Percentiles rank a stretch among this genome's conserved stretches.
Evolutionary conservation across 176 grass and related monocot species (phyloP).

Genomic region (Tuctoria greenei): DNA sequence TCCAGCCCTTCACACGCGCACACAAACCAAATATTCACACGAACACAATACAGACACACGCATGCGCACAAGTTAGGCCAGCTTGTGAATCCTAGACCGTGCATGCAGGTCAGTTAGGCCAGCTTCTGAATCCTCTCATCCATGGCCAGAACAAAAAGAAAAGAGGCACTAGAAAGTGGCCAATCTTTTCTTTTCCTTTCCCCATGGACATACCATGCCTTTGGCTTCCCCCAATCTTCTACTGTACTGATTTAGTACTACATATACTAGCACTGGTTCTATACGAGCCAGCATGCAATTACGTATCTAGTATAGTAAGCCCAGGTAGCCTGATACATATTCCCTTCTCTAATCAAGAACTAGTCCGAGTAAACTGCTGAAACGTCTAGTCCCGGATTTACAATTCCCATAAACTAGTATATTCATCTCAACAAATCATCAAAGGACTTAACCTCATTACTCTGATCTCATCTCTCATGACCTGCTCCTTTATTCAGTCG

Average conservation of each 20-base stretch:
- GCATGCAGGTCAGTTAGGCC: background rate
- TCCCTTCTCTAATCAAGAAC: background rate
- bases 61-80: constrained; percentile 19
- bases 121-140: constrained; percentile 20
- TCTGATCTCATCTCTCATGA: background rate
- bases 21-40: constrained; percentile 17
- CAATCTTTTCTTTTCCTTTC: constrained; percentile 30
- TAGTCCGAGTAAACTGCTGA: constrained; percentile 9
- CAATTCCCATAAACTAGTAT: background rate
- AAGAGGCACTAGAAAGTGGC: constrained; percentile 16
- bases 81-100: background rate
- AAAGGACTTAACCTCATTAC: too few relatives aligned
- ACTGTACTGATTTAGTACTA: too few relatives aligned
- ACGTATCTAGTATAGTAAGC: background rate
- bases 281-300: background rate
- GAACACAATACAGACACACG: constrained; percentile 2
- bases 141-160: constrained; percentile 41
- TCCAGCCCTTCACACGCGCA: background rate
- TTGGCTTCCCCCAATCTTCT: background rate
- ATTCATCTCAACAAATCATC: background rate
- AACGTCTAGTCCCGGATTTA: background rate
- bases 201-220: constrained; percentile 21
- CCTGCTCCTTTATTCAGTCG: background rate
- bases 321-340: background rate
- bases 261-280: background rate